Base-by-base conservation (phyloP, 2,329 filamentous ascomycete species). In the Cordyceps farinosa region DNA sequence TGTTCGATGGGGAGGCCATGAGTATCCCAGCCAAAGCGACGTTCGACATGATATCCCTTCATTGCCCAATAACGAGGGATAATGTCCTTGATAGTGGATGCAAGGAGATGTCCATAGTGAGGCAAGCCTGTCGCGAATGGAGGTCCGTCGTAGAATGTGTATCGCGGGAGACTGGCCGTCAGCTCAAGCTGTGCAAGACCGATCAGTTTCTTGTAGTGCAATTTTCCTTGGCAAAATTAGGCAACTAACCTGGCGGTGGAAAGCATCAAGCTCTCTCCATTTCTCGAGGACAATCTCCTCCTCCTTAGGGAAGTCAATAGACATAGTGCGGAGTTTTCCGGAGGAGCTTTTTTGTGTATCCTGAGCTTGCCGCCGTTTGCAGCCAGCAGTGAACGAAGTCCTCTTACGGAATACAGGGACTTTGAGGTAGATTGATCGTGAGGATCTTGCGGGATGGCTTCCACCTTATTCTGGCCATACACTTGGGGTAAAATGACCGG, bases 31-130 rank as follows among this genome's bases (percentile, higher is more conserved):
- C 94, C 94, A 69, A 97, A 97, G 64, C 93, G 86, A 67, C 94
- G 86, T 80, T 95, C 91, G 59, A 97, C 93, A 79, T 96, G 90
- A 73, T 88, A 91, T 17, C 94, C 94, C 75, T 96, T 96, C 93
- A 97, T 97, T 58, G 92, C 92, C 92, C 93, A 97, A 77, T 97
- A 98, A 69, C 94, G 84, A 9, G 94, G 92, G 68, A 98, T 96
- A 65, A 97, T 95, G 76, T 97, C 94, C 78, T 98, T 97, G 80
- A 97, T 97, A 56, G 93, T 97, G 27, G 92, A 96, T 44, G 94
- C 90, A 68, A 96, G 83, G 60, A 96, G 79, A 77, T 96, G 92
- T 66, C 84, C 84, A 65, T 83, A 89, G 69, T 89, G 87, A 65
- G 84, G 84, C 22, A 87, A 75, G 64, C 84, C 89, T 68, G 89